phyloP scores from a whole-genome alignment of 2,329 filamentous ascomycete species.

The Trichoderma oligosporum region DNA sequence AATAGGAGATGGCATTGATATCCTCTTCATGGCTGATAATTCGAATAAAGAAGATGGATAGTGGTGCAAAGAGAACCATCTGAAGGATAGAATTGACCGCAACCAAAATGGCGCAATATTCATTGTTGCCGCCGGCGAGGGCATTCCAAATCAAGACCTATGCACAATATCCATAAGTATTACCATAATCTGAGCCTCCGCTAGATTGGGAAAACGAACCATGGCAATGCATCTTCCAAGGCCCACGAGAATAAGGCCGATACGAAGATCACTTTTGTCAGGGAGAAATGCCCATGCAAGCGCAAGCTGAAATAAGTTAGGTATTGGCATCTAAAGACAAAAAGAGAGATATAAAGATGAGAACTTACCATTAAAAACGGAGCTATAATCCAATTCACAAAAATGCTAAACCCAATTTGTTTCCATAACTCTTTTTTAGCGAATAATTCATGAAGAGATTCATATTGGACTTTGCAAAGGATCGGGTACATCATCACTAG shows the following conservation, averaged over 20 bases:
- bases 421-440: conserved; percentile 63
- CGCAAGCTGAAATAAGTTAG: conserved; percentile 47
- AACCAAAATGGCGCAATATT: conserved; percentile 81
- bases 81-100: conserved; percentile 72
- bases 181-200: background rate
- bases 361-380: conserved; percentile 71
- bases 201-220: conserved; percentile 43
- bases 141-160: conserved; percentile 64
- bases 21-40: conserved; percentile 55
- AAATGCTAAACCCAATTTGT: conserved; percentile 71
- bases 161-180: background rate
- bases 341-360: background rate
- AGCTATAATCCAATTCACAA: conserved; percentile 80
- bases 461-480: conserved; percentile 78
- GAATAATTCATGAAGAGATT: conserved; percentile 67
- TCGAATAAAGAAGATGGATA: conserved; percentile 66
- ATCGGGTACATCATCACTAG: conserved; percentile 96
- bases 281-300: conserved; percentile 67
- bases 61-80: conserved; percentile 67
- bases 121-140: conserved; percentile 66
- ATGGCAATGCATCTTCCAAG: conserved; percentile 85
- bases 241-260: conserved; percentile 76
- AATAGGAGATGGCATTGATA: conserved; percentile 48
- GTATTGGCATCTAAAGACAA: background rate
- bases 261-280: conserved; percentile 53